Evolutionary conservation across 2,329 filamentous ascomycete species (phyloP), one percentile per base, ranked within the genome.

Genomic region (Colletotrichum shisoi): DNA sequence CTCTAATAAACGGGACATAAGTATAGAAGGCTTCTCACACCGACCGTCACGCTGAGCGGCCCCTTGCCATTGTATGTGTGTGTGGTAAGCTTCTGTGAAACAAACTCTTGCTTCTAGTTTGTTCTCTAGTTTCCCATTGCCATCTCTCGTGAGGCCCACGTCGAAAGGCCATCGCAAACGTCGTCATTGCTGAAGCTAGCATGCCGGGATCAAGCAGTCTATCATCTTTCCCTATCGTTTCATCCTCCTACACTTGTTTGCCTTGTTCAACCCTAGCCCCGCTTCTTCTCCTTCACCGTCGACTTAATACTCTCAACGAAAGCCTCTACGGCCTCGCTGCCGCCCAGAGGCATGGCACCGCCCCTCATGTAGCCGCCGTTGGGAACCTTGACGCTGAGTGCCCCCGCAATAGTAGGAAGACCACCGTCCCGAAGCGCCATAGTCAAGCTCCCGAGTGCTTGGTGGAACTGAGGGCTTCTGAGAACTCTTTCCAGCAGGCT

Each of bases 281-380:
- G 74, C 71, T 78, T 73, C 73, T 84, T 79, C 65, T 90, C 85
- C 79, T 91, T 85, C 0, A 93, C 90, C 6, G 87, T 89, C 80
- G 87, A 90, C 84, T 91, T 95, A 54, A 97, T 89, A 3, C 94
- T 95, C 63, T 96, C 87, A 24, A 99, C 85, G 78, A 99, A 99
- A 3, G 91, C 92, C 80, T 96, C 90, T 1, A 99, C 89, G 13
- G 94, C 94, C 72, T 95, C 90, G 6, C 91, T 92, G 59, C 94
- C 94, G 49, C 94, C 94, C 52, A 97, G 79, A 2, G 94, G 94
- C 81, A 97, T 89, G 57, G 87, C 90, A 6, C 92, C 90, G 62
- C 91, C 89, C 69, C 85, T 85, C 74, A 96, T 85, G 70, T 91
- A 91, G 3, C 94, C 94, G n/a, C 91, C 91, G 75, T 97, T 93